Conservation (phyloP, 345 rosid species). For the Noccaea bulbosa region DNA sequence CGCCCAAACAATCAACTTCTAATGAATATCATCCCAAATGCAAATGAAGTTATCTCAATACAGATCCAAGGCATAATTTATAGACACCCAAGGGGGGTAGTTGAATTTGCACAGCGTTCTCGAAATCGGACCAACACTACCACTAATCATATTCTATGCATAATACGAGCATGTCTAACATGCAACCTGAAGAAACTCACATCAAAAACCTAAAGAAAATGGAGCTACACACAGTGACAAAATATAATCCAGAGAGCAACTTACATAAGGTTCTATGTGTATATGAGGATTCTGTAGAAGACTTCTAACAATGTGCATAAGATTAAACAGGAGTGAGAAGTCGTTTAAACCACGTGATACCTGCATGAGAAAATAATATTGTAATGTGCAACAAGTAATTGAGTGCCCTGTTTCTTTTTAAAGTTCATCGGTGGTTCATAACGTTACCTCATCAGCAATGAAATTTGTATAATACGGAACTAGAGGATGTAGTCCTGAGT, state of each 20-base stretch:
- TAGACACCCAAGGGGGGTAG: slow-evolving; percentile 7
- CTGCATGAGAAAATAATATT: slow-evolving; percentile 49
- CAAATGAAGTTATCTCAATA: slow-evolving; percentile 15
- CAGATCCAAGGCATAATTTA: slow-evolving; percentile 8
- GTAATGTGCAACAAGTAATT: slow-evolving; percentile 32
- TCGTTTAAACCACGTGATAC: slow-evolving; percentile 92
- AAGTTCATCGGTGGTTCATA: slow-evolving; percentile 15
- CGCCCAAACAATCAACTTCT: slow-evolving; percentile 12
- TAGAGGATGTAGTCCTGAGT: slow-evolving; percentile 96
- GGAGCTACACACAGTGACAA: slow-evolving; percentile 25
- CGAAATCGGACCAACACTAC: slow-evolving; percentile 17
- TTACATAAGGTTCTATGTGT: slow-evolving; percentile 92
- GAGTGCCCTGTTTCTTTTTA: slow-evolving; percentile 7
- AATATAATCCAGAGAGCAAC: slow-evolving; percentile 42
- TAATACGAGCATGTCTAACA: slow-evolving; percentile 12
- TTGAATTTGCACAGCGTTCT: slow-evolving; percentile 10
- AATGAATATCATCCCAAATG: slow-evolving; percentile 5
- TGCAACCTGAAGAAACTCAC: slow-evolving; percentile 14
- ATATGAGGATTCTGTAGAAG: slow-evolving; percentile 91
- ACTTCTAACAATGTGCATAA: slow-evolving; percentile 89
- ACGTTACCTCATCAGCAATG: slow-evolving; percentile 87
- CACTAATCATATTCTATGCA: neutral
- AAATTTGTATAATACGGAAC: slow-evolving; percentile 96
- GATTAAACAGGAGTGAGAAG: slow-evolving; percentile 75
- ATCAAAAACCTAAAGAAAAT: slow-evolving; percentile 13